Base-by-base conservation (phyloP, 139 green algal species). In the Asterochloris sp. region DNA sequence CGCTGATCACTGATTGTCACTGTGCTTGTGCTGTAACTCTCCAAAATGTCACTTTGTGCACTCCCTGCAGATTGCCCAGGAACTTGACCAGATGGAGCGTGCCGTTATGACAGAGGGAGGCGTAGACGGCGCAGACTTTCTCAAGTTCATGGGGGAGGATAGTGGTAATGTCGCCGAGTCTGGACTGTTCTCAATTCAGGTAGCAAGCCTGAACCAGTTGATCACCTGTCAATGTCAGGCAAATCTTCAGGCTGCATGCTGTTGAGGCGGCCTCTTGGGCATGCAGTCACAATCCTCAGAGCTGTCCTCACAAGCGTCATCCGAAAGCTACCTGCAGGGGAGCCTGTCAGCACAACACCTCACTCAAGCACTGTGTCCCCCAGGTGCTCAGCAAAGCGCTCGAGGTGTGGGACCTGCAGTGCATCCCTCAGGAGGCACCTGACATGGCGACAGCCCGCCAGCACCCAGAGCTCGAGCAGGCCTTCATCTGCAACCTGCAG, bases 171-270 rank as follows among this genome's bases (percentile, higher is more conserved):
- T 97, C 66, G 91, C 89, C 21, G 83, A 87, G 11, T 87, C 91
- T 79, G 95, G 95, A 73, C 96, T 95, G 85, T 98, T 98, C 85
- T 91, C 80, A 71, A 93, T 95, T 62, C 92, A 96, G 86, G 92
- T 93, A 54, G 38, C 38, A 54, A 54, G 38, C 4, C 38, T 6
- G 4, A 54, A 2, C 38, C 38, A 54, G 38, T 54, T 10, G 38
- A 54, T 54, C 38, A 54, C 38, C 38, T 54, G 38, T 54, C 38
- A 54, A 6, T 54, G 38, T 54, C 38, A 54, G 38, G 38, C 38
- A 54, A 54, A 6, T 54, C 38, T 54, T 54, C 6, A 6, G 38
- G 38, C 38, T 2, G 38, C 38, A 54, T 54, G 38, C n/a, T n/a
- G n/a, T n/a, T n/a, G n/a, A n/a, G n/a, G n/a, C 38, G 38, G 38